Percentiles rank a stretch among this genome's conserved stretches.
phyloP scores from a whole-genome alignment of 768 basidiomycete genomes.

The Psilocybe cubensis region DNA sequence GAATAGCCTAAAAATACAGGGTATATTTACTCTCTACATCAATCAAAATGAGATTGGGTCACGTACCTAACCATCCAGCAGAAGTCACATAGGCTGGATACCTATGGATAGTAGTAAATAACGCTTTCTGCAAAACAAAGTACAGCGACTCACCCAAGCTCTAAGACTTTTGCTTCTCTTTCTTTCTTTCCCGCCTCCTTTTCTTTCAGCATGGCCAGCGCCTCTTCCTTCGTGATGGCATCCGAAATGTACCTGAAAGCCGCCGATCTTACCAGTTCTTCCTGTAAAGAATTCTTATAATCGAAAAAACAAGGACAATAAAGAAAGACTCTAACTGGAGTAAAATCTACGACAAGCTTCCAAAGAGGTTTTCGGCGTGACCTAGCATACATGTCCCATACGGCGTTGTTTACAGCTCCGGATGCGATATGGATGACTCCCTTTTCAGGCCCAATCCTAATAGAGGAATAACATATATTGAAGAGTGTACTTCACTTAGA shows the following conservation, averaged over 20 bases:
- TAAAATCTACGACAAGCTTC: conserved; percentile 93
- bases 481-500: background rate
- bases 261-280: conserved; percentile 75
- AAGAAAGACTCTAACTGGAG: conserved; percentile 48
- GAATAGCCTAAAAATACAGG: conserved; percentile 68
- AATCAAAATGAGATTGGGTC: background rate
- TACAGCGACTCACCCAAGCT: conserved; percentile 54
- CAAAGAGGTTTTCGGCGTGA: conserved; percentile 85
- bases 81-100: conserved; percentile 96
- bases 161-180: conserved; percentile 74
- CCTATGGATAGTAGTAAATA: conserved; percentile 33
- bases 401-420: conserved; percentile 87
- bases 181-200: conserved; percentile 79
- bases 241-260: conserved; percentile 94
- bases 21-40: too few species aligned
- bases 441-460: conserved; percentile 91
- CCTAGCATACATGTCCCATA: conserved; percentile 94
- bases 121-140: background rate
- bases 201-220: conserved; percentile 77
- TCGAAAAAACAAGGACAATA: background rate
- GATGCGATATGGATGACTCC: conserved; percentile 93
- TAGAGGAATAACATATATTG: background rate
- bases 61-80: conserved; percentile 84
- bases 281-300: conserved; percentile 40
- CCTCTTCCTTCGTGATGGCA: conserved; percentile 90